Percentiles rank a stretch among this genome's conserved stretches.
Conservation (phyloP, 805 yeast genomes). For the Diddensiella transvaalensis region DNA sequence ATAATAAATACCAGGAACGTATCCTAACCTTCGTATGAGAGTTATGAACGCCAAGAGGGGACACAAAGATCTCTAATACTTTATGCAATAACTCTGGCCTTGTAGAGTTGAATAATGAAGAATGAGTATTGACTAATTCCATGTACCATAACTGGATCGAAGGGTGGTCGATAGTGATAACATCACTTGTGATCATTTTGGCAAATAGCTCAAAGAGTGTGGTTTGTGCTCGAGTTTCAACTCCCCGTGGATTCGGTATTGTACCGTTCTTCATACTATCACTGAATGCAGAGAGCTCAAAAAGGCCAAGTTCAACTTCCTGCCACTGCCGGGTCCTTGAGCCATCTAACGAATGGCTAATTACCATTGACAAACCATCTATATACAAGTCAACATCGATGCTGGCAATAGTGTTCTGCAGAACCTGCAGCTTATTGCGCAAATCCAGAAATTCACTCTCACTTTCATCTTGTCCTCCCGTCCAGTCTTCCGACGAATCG, state of each 20-base stretch:
- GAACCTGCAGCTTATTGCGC: constrained; percentile 65
- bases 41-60: constrained; percentile 79
- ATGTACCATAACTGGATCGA: constrained; percentile 75
- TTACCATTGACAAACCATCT: constrained; percentile 57
- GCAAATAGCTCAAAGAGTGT: constrained; percentile 58
- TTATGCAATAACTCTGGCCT: constrained; percentile 45
- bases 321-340: constrained; percentile 56
- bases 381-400: constrained; percentile 59
- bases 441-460: constrained; percentile 77
- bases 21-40: constrained; percentile 66
- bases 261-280: constrained; percentile 76
- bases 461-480: constrained; percentile 60
- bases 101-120: constrained; percentile 48
- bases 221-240: constrained; percentile 59
- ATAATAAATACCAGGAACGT: constrained; percentile 88
- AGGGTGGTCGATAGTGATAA: constrained; percentile 62
- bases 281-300: constrained; percentile 71
- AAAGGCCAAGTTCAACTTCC: constrained; percentile 79
- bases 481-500: constrained; percentile 69
- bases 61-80: constrained; percentile 72
- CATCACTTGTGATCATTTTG: constrained; percentile 47
- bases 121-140: constrained; percentile 80
- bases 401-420: constrained; percentile 77
- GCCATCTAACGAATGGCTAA: constrained; percentile 46
- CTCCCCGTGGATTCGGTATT: constrained; percentile 61